Conservation (phyloP, 441 rosid species). For the Iberis amara region DNA sequence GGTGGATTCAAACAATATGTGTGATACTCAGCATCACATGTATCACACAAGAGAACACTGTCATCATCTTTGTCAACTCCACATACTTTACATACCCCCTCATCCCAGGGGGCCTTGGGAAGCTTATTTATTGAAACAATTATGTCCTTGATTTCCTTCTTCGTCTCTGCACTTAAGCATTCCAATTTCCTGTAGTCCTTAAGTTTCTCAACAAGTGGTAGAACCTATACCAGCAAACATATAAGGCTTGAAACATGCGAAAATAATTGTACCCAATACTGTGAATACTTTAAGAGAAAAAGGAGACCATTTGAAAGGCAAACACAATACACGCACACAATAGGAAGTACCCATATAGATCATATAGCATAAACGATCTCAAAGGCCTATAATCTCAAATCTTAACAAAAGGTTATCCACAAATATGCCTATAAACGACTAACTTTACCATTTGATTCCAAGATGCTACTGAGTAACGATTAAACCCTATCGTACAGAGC, state of each 20-base stretch:
- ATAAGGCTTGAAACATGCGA: conserved; percentile 18
- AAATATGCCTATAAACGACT: conserved; percentile 4
- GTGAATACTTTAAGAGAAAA: conserved; percentile 8
- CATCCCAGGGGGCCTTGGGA: conserved; percentile 99
- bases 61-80: conserved; percentile 97
- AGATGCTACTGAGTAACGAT: conserved; percentile 17
- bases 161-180: conserved; percentile 50
- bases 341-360: conserved; percentile 10
- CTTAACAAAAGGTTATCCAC: conserved; percentile 10
- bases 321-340: conserved; percentile 18
- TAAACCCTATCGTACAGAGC: conserved; percentile 17
- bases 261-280: conserved; percentile 17
- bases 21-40: conserved; percentile 97
- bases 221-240: conserved; percentile 56
- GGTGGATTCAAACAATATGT: conserved; percentile 98
- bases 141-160: conserved; percentile 63
- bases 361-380: conserved; percentile 21
- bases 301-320: conserved; percentile 6
- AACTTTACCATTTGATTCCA: conserved; percentile 11
- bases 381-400: conserved; percentile 21
- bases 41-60: conserved; percentile 93
- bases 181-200: conserved; percentile 53
- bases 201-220: conserved; percentile 57
- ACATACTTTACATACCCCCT: conserved; percentile 95
- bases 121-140: conserved; percentile 56